Conservation (phyloP, 257 asterid genomes). For the Orobanche coerulescens region DNA sequence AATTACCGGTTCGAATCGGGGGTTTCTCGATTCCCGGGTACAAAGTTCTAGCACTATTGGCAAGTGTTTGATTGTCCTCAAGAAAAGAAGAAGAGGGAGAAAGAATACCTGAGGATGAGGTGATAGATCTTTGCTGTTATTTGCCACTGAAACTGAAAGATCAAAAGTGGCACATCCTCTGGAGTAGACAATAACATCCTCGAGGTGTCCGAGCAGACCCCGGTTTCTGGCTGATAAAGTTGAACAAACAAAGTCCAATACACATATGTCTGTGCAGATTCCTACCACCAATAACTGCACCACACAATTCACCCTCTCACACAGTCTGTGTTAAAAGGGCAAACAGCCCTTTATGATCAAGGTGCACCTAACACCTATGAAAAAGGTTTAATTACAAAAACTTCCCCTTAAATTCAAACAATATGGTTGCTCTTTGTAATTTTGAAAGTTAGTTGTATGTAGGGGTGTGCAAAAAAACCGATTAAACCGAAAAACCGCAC, state of each 20-base stretch:
- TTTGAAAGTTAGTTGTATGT: too few relatives aligned
- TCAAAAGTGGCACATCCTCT: conserved; percentile 70
- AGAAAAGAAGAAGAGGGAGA: background rate
- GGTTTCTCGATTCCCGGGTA: background rate
- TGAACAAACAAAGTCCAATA: conserved; percentile 69
- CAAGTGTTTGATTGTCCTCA: too few relatives aligned
- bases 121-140: conserved; percentile 29
- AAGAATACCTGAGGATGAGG: conserved; percentile 58
- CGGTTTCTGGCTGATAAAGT: conserved; percentile 56
- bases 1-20: background rate
- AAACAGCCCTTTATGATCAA: too few relatives aligned
- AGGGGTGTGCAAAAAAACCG: too few relatives aligned
- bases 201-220: conserved; percentile 44
- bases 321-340: background rate
- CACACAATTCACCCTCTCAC: background rate
- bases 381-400: too few relatives aligned
- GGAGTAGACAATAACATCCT: conserved; percentile 54
- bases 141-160: conserved; percentile 42
- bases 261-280: conserved; percentile 67
- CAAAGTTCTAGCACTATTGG: background rate
- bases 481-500: too few relatives aligned
- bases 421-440: too few relatives aligned
- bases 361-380: too few relatives aligned
- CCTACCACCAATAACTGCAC: conserved; percentile 54
- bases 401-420: too few relatives aligned